Conservation (phyloP, 441 rosid species). For the Hura crepitans region DNA sequence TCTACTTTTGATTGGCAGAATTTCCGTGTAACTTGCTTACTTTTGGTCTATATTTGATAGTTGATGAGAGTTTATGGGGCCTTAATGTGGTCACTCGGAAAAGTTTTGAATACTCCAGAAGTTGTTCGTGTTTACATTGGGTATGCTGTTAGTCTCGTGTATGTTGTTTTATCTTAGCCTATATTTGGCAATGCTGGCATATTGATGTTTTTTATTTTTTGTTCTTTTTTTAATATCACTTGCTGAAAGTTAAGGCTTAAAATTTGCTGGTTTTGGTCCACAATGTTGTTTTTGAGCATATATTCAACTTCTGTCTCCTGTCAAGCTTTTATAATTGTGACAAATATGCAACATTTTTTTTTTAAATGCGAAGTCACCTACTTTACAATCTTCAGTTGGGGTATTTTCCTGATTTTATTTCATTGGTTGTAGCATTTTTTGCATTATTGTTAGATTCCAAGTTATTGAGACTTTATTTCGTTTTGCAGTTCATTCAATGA, state of each 20-base stretch:
- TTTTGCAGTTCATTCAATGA: constrained; percentile 76
- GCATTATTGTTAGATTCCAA: not conserved
- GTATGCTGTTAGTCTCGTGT: constrained; percentile 32
- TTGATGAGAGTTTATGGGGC: constrained; percentile 97
- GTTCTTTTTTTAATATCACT: no score
- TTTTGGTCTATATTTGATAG: constrained; percentile 28
- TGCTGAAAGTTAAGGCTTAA: not conserved
- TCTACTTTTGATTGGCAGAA: not conserved
- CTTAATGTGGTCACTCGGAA: constrained; percentile 93
- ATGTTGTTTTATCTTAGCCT: not conserved
- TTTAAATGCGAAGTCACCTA: not conserved
- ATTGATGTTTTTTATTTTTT: not conserved
- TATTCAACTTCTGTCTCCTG: not conserved
- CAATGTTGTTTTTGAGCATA: not conserved
- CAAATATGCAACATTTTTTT: not conserved
- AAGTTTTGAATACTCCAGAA: constrained; percentile 89
- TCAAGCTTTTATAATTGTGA: not conserved
- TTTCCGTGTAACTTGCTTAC: constrained; percentile 7
- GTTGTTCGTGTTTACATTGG: constrained; percentile 85
- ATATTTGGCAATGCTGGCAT: not conserved
- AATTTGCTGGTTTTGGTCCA: not conserved
- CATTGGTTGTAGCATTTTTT: not conserved
- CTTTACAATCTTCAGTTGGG: not conserved
- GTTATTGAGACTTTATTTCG: not conserved
- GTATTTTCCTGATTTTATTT: no score